Conservation (phyloP, 1,139 yeast species). For the Sugiyamaella pinicola region DNA sequence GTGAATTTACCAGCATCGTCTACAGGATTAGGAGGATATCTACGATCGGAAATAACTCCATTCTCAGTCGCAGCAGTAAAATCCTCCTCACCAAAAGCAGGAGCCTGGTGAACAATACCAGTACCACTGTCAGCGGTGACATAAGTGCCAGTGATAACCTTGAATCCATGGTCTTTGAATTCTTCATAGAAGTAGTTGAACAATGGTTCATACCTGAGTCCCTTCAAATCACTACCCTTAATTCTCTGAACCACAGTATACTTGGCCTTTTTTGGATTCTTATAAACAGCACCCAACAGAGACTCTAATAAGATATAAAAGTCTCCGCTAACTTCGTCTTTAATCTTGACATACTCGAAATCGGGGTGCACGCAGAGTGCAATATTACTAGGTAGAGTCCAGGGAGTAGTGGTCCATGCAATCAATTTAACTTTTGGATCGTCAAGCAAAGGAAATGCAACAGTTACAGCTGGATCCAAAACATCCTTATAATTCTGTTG, state of each 20-base stretch:
- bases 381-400: conserved; percentile 96
- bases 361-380: conserved; percentile 90
- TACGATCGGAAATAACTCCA: conserved; percentile 71
- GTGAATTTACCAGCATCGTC: conserved; percentile 91
- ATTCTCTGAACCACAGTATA: conserved; percentile 78
- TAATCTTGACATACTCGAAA: conserved; percentile 88
- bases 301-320: conserved; percentile 82
- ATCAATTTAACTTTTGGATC: conserved; percentile 82
- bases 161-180: conserved; percentile 73
- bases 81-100: conserved; percentile 99
- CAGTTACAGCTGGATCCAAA: conserved; percentile 92
- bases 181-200: conserved; percentile 77
- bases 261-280: conserved; percentile 91
- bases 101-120: conserved; percentile 98
- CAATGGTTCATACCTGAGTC: conserved; percentile 77
- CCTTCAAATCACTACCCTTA: conserved; percentile 77
- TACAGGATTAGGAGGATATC: conserved; percentile 87
- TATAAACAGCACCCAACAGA: conserved; percentile 79
- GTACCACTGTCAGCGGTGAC: conserved; percentile 97
- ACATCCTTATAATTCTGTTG: conserved; percentile 98
- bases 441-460: conserved; percentile 79
- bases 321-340: conserved; percentile 81
- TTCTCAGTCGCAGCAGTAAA: conserved; percentile 73
- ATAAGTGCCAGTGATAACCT: conserved; percentile 77
- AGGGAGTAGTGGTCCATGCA: conserved; percentile 99